These are phyloP conservation scores for Sequoia sempervirens DNA, from an alignment of 75 land plant species.

Conservation along the genomic window DNA sequence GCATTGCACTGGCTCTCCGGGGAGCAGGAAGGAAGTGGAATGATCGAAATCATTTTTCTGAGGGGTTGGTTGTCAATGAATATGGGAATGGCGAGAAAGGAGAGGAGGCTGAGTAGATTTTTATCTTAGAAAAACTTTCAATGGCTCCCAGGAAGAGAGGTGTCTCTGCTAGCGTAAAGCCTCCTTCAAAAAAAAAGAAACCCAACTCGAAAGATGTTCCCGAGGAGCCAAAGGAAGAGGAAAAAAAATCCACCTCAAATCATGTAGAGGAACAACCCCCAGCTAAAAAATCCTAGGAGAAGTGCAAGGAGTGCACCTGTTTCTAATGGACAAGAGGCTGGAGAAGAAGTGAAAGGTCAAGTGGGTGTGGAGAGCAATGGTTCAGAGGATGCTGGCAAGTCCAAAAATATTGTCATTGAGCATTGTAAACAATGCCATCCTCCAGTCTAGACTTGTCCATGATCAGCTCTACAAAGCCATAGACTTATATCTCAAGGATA, in stretches of 20 bases:
- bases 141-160: constrained; percentile 12
- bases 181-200: not conserved
- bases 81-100: too few species aligned
- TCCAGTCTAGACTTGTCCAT: too few species aligned
- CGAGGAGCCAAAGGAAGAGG: constrained; percentile 9
- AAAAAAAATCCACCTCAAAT: not conserved
- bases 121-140: not conserved
- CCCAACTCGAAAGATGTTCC: not conserved
- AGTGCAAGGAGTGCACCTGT: not conserved
- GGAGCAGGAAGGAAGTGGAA: too few species aligned
- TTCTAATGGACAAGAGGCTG: not conserved
- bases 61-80: too few species aligned
- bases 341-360: not conserved
- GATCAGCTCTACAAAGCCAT: too few species aligned
- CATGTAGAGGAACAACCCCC: not conserved
- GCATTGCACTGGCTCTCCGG: too few species aligned
- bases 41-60: too few species aligned
- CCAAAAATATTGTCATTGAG: constrained; percentile 1
- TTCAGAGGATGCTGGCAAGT: too few species aligned
- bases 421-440: too few species aligned
- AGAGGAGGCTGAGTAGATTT: not conserved
- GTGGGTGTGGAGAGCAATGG: not conserved
- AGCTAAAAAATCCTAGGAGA: not conserved
- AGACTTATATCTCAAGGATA: too few species aligned
- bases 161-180: not conserved